Conservation (phyloP, 352 stramenopile genomes). For the Pythium insidiosum region DNA sequence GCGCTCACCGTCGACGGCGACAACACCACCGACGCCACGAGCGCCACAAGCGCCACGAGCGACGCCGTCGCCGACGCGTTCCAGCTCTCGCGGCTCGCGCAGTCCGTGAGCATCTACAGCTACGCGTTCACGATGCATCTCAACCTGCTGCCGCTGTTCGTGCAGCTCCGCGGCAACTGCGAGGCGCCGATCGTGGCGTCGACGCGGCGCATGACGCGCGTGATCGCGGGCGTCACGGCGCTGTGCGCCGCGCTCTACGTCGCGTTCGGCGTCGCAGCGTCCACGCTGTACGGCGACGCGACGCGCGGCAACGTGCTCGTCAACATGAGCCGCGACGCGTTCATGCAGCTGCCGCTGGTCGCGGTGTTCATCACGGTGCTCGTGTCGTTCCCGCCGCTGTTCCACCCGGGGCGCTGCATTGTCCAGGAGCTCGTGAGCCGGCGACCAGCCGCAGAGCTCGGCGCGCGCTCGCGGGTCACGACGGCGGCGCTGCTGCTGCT, state of each 20-base stretch:
- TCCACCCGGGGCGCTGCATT: slow-evolving; percentile 15
- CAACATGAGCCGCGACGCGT: slow-evolving; percentile 16
- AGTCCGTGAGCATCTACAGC: slow-evolving; percentile 21
- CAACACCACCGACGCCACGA: not conserved
- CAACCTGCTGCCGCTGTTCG: slow-evolving; percentile 23
- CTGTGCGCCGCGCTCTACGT: slow-evolving; percentile 16
- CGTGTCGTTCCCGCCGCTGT: slow-evolving; percentile 25
- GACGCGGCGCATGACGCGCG: slow-evolving; percentile 2
- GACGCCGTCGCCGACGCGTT: not conserved
- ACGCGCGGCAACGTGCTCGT: slow-evolving; percentile 21
- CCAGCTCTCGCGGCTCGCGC: slow-evolving; percentile 7
- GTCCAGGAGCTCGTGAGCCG: slow-evolving; percentile 9
- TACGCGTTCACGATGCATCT: slow-evolving; percentile 29
- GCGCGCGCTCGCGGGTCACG: not conserved
- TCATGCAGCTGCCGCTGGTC: slow-evolving; percentile 19
- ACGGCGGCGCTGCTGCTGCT: slow-evolving; percentile 8
- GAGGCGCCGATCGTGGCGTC: not conserved
- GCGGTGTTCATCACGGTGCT: slow-evolving; percentile 19
- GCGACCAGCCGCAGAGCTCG: not conserved
- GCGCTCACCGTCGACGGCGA: not conserved
- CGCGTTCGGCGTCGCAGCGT: slow-evolving; percentile 12
- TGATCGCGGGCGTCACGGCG: slow-evolving; percentile 7
- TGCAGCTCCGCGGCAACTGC: slow-evolving; percentile 10
- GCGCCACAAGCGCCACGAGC: not conserved
- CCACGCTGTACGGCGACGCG: slow-evolving; percentile 12